Conservation (phyloP, 148 eudicot genomes). For the Chenopodium formosanum region DNA sequence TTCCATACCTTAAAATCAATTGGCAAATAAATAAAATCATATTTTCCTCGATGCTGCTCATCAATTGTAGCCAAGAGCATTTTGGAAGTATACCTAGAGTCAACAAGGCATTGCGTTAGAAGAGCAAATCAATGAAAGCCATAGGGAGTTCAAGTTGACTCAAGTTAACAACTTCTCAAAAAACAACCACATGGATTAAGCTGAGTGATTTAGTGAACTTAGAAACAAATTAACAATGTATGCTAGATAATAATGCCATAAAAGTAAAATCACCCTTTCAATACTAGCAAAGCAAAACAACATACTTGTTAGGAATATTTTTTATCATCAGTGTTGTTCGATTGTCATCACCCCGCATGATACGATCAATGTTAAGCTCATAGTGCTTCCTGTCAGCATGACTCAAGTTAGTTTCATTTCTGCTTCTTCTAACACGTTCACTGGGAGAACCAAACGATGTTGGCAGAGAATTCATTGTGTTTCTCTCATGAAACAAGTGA, state of each 20-base stretch:
- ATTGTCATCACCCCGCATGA: conserved; percentile 56
- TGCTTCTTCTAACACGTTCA: conserved; percentile 54
- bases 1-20: conserved; percentile 68
- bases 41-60: conserved; percentile 64
- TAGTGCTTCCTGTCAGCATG: conserved; percentile 64
- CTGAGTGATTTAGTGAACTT: background rate
- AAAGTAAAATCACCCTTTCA: background rate
- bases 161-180: background rate
- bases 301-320: conserved; percentile 83
- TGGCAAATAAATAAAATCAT: conserved; percentile 73
- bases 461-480: conserved; percentile 38
- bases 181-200: background rate
- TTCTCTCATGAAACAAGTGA: conserved; percentile 41
- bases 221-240: conserved; percentile 1
- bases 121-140: background rate
- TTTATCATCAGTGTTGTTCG: conserved; percentile 77
- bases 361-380: conserved; percentile 75
- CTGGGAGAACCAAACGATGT: conserved; percentile 51
- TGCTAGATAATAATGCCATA: background rate
- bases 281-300: conserved; percentile 1
- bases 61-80: conserved; percentile 74
- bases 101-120: conserved; percentile 6
- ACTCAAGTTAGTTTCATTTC: conserved; percentile 46
- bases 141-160: conserved; percentile 2
- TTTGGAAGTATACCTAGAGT: conserved; percentile 68